Evolutionary conservation across 108 stramenopile genomes (phyloP), one percentile per base, ranked within the genome.

Genomic region (Schizochytrium sp.): DNA sequence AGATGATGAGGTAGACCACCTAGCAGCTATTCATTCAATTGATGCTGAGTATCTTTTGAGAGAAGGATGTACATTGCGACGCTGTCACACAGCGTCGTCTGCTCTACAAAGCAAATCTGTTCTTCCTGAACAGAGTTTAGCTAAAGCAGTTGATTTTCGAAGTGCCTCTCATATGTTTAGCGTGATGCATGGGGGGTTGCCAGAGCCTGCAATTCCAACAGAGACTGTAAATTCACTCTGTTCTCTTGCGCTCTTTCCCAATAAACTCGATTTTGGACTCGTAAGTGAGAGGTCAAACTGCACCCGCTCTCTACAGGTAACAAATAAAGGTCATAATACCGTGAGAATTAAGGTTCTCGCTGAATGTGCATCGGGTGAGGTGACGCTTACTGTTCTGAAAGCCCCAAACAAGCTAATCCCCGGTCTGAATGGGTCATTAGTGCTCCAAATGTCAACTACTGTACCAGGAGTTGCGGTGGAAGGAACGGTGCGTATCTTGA

Each of bases 161-260:
- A 69, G 64, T 44, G 64, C 40, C n/a, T 13, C 47, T n/a, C 47
- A 83, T 42, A 40, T 40, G 28, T 83, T 55, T 28, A 55, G 53
- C 15, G 76, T 83, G 50, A 55, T 83, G 50, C 76, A 83, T 40
- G 76, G 76, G 28, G 53, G 76, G 45, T 53, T 69, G 10, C 76
- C 47, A 7, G n/a, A n/a, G 28, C 76, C 76, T 7, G 17, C 0
- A 47, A 83, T 55, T 1, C 28, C 53, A 12, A 17, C 28, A 10
- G 76, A 5, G 1, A 17, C 76, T 53, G 5, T 83, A 5, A 38
- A 55, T n/a, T 40, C 5, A 40, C 47, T 83, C 15, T 55, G 40
- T 53, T 55, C 76, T 56, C 76, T 83, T 47, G 50, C 47, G 47
- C 47, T 83, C 47, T 10, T 53, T 47, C 76, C 76, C 12, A 50